These are phyloP conservation scores for Leersia perrieri DNA, from an alignment of 176 grass and related monocot genomes.

Conservation along the genomic window DNA sequence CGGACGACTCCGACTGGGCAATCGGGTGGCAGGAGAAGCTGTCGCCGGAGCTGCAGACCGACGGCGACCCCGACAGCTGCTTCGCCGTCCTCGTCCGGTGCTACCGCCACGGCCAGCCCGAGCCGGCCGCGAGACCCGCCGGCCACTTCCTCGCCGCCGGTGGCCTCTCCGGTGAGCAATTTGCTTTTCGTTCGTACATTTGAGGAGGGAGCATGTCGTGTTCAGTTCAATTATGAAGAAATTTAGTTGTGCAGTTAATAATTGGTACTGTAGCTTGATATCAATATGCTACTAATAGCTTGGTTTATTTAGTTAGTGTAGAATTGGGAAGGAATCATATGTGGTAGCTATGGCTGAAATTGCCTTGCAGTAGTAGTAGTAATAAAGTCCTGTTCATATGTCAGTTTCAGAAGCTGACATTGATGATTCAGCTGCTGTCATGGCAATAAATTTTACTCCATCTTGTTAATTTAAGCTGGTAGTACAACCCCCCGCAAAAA, in stretches of 20 bases:
- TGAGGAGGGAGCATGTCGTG: background rate
- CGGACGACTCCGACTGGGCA: conserved; percentile 77
- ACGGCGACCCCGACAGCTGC: conserved; percentile 49
- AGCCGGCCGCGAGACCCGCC: conserved; percentile 29
- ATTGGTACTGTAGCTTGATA: background rate
- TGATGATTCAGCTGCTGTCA: background rate
- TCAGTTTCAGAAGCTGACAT: conserved; percentile 15
- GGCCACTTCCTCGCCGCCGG: conserved; percentile 36
- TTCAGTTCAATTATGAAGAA: conserved; percentile 17
- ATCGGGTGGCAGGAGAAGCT: conserved; percentile 81
- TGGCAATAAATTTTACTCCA: conserved; percentile 13
- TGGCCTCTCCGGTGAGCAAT: conserved; percentile 44
- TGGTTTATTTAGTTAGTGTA: background rate
- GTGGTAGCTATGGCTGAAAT: background rate
- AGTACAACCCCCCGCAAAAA: too few relatives aligned
- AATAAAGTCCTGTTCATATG: background rate
- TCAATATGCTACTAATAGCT: background rate
- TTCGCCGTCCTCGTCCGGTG: conserved; percentile 83
- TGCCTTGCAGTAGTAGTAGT: background rate
- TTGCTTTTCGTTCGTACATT: too few relatives aligned
- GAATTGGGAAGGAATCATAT: background rate
- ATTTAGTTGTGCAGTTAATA: background rate
- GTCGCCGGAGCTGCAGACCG: conserved; percentile 53
- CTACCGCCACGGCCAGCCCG: conserved; percentile 49
- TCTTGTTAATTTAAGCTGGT: conserved; percentile 13